A percentile compares a stretch with the other conserved stretches of the same genome.
These are phyloP conservation scores for Populus euphratica DNA, from an alignment of 345 rosid genomes.

Conservation along the genomic window DNA sequence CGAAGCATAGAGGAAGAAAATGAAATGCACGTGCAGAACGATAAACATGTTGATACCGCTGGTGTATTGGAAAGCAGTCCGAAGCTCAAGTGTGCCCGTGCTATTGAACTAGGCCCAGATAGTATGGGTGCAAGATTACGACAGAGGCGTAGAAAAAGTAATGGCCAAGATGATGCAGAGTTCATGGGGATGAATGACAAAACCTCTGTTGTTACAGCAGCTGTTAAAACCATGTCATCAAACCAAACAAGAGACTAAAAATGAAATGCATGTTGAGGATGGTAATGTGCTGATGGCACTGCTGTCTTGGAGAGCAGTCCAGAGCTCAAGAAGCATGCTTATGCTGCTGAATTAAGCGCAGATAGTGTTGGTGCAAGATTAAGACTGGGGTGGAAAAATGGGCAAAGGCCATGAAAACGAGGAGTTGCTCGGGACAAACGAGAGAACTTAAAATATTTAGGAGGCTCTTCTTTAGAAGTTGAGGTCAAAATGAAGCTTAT, in stretches of 20 bases:
- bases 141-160: slow-evolving; percentile 24
- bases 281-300: not conserved
- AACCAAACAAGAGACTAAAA: not conserved
- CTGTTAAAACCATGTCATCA: not conserved
- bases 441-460: not conserved
- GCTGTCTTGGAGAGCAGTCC: not conserved
- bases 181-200: not conserved
- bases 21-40: not conserved
- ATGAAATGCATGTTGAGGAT: not conserved
- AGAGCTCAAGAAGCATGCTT: not conserved
- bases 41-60: not conserved
- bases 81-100: not conserved
- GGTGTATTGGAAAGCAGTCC: not conserved
- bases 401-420: slow-evolving; percentile 2
- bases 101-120: slow-evolving; percentile 32
- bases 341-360: slow-evolving; percentile 28
- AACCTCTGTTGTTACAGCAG: not conserved
- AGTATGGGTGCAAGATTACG: slow-evolving; percentile 50
- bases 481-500: not conserved
- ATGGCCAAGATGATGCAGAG: slow-evolving; percentile 4
- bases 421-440: not conserved
- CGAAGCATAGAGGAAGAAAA: not conserved
- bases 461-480: not conserved
- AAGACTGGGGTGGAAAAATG: slow-evolving; percentile 27
- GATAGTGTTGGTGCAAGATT: slow-evolving; percentile 49